A percentile compares a stretch with the other conserved stretches of the same genome.
Evolutionary conservation across 163 green algal species (phyloP).

Genomic region (Prototheca cutis): DNA sequence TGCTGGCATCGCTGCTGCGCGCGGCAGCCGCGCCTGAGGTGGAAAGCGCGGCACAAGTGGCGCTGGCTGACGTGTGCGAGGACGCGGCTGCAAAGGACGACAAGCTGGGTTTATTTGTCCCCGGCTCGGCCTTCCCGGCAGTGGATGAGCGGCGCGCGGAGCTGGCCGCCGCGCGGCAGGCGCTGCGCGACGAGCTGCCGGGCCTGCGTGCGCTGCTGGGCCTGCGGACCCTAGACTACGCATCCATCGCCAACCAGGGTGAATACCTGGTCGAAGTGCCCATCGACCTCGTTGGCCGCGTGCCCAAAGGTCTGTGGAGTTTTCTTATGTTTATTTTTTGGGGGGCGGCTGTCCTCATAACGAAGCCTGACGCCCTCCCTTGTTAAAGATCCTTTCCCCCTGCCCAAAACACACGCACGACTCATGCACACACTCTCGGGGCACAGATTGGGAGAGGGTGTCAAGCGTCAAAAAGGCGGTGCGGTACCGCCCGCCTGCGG

Average conservation of each 20-base stretch:
- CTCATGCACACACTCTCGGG: too few relatives aligned
- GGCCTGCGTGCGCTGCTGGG: conserved; percentile 16
- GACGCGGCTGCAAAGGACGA: neutral
- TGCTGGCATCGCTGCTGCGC: neutral
- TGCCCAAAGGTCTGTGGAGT: conserved; percentile 24
- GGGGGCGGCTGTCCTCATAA: neutral
- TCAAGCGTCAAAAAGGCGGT: conserved; percentile 56
- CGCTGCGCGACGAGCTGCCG: neutral
- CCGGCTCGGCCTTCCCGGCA: neutral
- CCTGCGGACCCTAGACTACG: conserved; percentile 37
- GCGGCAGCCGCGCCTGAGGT: neutral
- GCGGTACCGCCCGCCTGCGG: conserved; percentile 65
- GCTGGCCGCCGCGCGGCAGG: neutral
- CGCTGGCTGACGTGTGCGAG: neutral
- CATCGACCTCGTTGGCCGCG: conserved; percentile 23
- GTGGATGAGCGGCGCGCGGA: neutral
- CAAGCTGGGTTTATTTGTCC: neutral
- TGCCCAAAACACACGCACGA: too few relatives aligned
- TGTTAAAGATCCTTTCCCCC: too few relatives aligned
- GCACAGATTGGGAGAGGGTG: conserved; percentile 44
- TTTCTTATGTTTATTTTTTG: conserved; percentile 1
- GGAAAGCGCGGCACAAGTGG: neutral
- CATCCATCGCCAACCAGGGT: conserved; percentile 33
- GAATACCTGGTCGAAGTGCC: conserved; percentile 74
- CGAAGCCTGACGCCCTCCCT: too few relatives aligned